Evolutionary conservation across 2,329 filamentous ascomycete species (phyloP).

Genomic region (Aureobasidium sp.): DNA sequence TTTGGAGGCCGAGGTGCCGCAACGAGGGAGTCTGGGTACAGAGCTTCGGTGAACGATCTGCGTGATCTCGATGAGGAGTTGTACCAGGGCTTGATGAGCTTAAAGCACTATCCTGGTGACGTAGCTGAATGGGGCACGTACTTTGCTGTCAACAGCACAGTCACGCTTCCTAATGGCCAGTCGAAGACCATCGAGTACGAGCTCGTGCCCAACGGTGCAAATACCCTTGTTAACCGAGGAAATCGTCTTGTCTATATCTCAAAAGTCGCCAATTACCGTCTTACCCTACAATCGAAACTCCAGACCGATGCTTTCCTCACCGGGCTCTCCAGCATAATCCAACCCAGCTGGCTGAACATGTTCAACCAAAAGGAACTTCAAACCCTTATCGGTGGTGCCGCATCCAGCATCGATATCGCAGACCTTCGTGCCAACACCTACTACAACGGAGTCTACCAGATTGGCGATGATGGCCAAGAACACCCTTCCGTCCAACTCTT

Average conservation of each 20-base stretch:
- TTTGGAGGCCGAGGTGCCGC: conserved; percentile 58
- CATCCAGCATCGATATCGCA: conserved; percentile 74
- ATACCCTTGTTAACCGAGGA: conserved; percentile 76
- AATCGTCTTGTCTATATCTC: conserved; percentile 94
- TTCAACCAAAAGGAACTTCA: conserved; percentile 96
- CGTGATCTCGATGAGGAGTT: conserved; percentile 84
- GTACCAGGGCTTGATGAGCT: conserved; percentile 72
- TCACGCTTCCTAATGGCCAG: conserved; percentile 34
- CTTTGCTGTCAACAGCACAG: conserved; percentile 76
- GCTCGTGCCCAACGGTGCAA: conserved; percentile 68
- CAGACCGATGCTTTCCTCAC: conserved; percentile 84
- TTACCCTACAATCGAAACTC: conserved; percentile 69
- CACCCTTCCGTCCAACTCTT: conserved; percentile 82
- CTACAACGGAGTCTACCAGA: conserved; percentile 80
- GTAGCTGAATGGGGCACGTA: conserved; percentile 75
- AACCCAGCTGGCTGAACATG: conserved; percentile 92
- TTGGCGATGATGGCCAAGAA: conserved; percentile 83
- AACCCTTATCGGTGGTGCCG: conserved; percentile 84
- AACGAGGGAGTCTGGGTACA: conserved; percentile 65
- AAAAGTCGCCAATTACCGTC: conserved; percentile 78
- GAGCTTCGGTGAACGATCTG: conserved; percentile 89
- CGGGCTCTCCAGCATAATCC: conserved; percentile 80
- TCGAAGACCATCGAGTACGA: conserved; percentile 63
- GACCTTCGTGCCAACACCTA: conserved; percentile 78
- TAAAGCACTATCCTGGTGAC: conserved; percentile 81